Percentiles rank a stretch among this genome's conserved stretches.
Evolutionary conservation across 2,329 filamentous ascomycete genomes (phyloP).

Genomic region (Pseudocercospora macadamiae): DNA sequence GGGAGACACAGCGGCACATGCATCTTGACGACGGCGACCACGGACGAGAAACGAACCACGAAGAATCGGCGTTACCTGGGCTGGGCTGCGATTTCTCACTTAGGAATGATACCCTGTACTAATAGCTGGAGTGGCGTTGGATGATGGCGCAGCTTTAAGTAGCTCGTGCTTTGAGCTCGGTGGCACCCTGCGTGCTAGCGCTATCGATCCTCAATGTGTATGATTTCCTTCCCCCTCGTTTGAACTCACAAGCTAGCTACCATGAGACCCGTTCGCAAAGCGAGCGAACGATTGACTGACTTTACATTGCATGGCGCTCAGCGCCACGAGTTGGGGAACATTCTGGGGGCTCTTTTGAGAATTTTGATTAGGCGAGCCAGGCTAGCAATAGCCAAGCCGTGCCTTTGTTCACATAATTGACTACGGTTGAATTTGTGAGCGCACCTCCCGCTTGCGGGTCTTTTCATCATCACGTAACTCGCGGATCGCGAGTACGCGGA

Average conservation of each 20-base stretch:
- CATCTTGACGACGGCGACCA: neutral
- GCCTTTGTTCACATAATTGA: neutral
- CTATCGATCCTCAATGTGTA: neutral
- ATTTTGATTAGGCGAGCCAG: neutral
- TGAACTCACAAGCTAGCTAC: neutral
- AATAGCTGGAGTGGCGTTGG: neutral
- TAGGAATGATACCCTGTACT: conserved; percentile 3
- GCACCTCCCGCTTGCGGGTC: conserved; percentile 4
- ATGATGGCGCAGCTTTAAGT: neutral
- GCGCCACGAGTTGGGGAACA: neutral
- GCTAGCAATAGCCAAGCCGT: neutral
- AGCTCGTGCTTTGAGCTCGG: neutral
- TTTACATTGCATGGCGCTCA: neutral
- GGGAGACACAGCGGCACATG: neutral
- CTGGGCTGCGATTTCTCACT: neutral
- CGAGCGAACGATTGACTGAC: neutral
- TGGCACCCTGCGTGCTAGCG: neutral
- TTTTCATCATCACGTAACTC: conserved; percentile 6
- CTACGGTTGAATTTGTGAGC: neutral
- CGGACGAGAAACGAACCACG: neutral
- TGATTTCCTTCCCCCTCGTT: neutral
- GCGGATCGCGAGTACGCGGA: neutral
- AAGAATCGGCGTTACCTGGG: neutral
- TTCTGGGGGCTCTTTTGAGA: neutral
- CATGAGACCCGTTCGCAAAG: neutral